A percentile compares a stretch with the other conserved stretches of the same genome.
phyloP scores from a whole-genome alignment of 352 stramenopile species.

The Globisporangium spiculum region DNA sequence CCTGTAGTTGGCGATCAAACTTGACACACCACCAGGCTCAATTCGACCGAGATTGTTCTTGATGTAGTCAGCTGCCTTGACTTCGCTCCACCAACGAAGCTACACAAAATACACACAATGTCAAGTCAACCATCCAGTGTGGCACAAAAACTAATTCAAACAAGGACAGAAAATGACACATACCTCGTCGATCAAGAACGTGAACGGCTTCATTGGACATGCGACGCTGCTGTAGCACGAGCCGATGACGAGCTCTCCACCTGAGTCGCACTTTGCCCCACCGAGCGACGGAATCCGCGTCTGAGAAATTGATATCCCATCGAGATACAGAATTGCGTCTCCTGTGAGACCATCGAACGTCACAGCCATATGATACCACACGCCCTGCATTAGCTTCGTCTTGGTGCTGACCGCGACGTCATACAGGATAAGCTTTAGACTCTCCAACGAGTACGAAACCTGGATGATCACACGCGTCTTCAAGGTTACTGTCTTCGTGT shows the following conservation, averaged over 20 bases:
- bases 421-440: background rate
- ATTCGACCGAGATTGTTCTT: conserved; percentile 9
- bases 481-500: conserved; percentile 17
- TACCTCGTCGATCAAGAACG: conserved; percentile 52
- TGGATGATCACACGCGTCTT: conserved; percentile 15
- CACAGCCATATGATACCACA: conserved; percentile 11
- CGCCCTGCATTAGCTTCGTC: background rate
- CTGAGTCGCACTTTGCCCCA: conserved; percentile 7
- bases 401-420: conserved; percentile 9
- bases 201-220: conserved; percentile 37
- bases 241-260: conserved; percentile 31
- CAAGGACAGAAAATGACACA: background rate
- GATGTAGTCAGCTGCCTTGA: conserved; percentile 10
- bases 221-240: conserved; percentile 32
- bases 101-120: background rate
- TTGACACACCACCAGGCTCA: background rate
- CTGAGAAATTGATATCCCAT: conserved; percentile 1
- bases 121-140: background rate
- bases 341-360: conserved; percentile 2
- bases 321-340: conserved; percentile 1
- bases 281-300: conserved; percentile 6
- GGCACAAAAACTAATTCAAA: background rate
- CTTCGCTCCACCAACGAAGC: conserved; percentile 12
- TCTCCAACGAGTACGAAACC: conserved; percentile 3
- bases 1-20: conserved; percentile 5